These are phyloP conservation scores for Colletotrichum australisinense DNA, from an alignment of 2,329 filamentous ascomycete species.

Conservation along the genomic window DNA sequence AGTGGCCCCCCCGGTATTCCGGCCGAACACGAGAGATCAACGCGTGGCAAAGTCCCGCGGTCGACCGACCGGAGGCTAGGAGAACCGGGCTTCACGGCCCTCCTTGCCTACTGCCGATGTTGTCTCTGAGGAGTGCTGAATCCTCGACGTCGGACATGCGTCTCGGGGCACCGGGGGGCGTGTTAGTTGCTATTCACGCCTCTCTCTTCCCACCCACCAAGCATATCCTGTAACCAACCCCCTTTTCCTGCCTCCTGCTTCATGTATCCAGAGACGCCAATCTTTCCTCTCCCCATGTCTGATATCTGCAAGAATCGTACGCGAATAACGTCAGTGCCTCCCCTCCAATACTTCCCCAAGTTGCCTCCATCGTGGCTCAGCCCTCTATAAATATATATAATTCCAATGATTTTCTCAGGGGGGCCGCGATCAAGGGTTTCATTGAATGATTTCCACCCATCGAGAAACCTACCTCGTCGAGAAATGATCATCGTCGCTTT, in stretches of 20 bases:
- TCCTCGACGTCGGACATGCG: slow-evolving; percentile 15
- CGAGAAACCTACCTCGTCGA: slow-evolving; percentile 29
- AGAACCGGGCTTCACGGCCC: slow-evolving; percentile 18
- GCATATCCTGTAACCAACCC: not conserved
- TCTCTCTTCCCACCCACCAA: slow-evolving; percentile 7
- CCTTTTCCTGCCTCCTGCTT: slow-evolving; percentile 5
- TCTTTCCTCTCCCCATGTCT: slow-evolving; percentile 4
- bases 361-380: slow-evolving; percentile 26
- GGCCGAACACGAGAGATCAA: slow-evolving; percentile 35
- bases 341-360: not conserved
- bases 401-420: slow-evolving; percentile 34
- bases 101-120: slow-evolving; percentile 1
- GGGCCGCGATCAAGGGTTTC: slow-evolving; percentile 31
- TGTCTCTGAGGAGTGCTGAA: not conserved
- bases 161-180: slow-evolving; percentile 26
- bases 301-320: slow-evolving; percentile 20
- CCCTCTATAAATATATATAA: slow-evolving; percentile 33
- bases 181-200: not conserved
- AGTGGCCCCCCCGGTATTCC: slow-evolving; percentile 11
- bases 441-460: slow-evolving; percentile 21
- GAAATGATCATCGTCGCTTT: slow-evolving; percentile 30
- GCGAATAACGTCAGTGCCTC: slow-evolving; percentile 30
- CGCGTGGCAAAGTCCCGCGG: slow-evolving; percentile 33
- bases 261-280: not conserved
- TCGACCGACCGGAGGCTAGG: slow-evolving; percentile 26